phyloP scores from a whole-genome alignment of 441 rosid species.

The Pelargonium cotyledonis region DNA sequence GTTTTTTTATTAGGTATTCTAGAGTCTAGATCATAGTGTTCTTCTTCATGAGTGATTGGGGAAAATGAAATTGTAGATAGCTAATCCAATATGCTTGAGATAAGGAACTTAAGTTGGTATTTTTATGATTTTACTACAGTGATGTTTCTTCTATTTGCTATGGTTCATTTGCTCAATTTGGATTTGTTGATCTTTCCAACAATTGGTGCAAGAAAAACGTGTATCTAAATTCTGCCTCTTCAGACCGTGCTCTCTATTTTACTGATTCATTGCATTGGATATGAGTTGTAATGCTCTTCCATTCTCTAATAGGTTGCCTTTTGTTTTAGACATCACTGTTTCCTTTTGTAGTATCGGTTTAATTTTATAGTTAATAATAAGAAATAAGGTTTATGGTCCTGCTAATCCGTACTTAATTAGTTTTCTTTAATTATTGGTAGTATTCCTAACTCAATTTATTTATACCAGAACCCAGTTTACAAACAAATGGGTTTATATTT shows the following conservation, averaged over 20 bases:
- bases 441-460: constrained; percentile 14
- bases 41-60: neutral
- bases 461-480: constrained; percentile 48
- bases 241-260: neutral
- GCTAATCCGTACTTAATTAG: neutral
- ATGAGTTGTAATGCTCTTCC: neutral
- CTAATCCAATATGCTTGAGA: neutral
- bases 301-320: neutral
- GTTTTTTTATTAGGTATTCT: too few species aligned
- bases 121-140: neutral
- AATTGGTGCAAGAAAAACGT: neutral
- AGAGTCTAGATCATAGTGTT: too few species aligned
- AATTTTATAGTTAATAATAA: neutral
- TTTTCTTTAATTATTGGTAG: neutral
- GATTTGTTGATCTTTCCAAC: too few species aligned
- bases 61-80: neutral
- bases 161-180: neutral
- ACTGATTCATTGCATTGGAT: too few species aligned
- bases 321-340: neutral
- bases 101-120: neutral
- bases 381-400: neutral
- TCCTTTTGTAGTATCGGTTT: too few species aligned
- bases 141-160: neutral
- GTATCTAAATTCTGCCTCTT: neutral
- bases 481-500: constrained; percentile 70